Evolutionary conservation across 2,329 filamentous ascomycete species (phyloP).

Genomic region (Sodiomyces alkalinus): DNA sequence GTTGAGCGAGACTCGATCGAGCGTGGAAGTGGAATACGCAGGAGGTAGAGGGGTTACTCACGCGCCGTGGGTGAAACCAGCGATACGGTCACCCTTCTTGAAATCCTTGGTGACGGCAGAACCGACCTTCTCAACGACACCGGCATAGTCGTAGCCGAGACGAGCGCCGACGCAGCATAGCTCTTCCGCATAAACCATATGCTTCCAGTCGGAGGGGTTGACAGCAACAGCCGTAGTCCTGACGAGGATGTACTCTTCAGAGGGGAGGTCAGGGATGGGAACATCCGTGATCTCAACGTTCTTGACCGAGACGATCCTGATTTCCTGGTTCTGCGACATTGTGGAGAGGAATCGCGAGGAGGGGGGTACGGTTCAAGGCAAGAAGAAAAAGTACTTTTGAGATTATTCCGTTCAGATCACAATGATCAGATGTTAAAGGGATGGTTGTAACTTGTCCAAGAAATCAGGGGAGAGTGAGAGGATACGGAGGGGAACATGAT

Average conservation of each 20-base stretch:
- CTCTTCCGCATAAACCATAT: slow-evolving; percentile 11
- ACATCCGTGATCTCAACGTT: slow-evolving; percentile 16
- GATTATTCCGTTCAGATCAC: no score
- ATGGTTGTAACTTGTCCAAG: no score
- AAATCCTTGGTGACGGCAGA: slow-evolving; percentile 24
- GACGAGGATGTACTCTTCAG: slow-evolving; percentile 17
- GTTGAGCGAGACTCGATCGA: no score
- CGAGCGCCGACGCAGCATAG: slow-evolving; percentile 8
- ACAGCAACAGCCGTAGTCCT: slow-evolving; percentile 19
- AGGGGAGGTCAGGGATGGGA: slow-evolving; percentile 9
- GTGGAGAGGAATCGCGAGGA: no score
- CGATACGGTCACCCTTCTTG: slow-evolving; percentile 30
- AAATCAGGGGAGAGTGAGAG: no score
- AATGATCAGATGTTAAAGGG: no score
- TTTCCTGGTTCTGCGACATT: slow-evolving; percentile 8
- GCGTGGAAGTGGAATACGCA: no score
- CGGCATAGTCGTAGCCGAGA: slow-evolving; percentile 30
- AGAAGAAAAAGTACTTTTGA: no score
- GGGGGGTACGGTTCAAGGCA: no score
- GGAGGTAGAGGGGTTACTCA: slow-evolving; percentile 5
- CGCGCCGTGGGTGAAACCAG: slow-evolving; percentile 22
- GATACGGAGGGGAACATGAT: no score
- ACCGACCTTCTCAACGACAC: slow-evolving; percentile 30
- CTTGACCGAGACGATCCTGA: slow-evolving; percentile 6
- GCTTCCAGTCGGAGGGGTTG: slow-evolving; percentile 22